Conservation (phyloP, 345 rosid species). For the Mallotus nudiflorus region DNA sequence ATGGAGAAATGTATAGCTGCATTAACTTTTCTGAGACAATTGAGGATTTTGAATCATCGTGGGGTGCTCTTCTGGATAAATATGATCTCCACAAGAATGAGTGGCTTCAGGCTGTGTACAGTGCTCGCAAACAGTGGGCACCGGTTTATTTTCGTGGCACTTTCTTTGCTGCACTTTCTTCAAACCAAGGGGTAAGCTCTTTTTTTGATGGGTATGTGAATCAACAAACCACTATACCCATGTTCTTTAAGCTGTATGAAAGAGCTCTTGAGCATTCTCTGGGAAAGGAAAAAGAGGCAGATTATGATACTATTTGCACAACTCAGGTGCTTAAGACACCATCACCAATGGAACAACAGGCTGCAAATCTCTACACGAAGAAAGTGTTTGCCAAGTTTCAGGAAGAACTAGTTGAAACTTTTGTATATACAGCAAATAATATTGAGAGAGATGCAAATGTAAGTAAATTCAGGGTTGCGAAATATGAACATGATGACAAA, state of each 20-base stretch:
- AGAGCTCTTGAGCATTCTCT: conserved; percentile 54
- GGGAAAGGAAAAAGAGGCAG: conserved; percentile 68
- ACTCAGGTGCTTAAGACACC: conserved; percentile 57
- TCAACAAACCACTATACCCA: conserved; percentile 57
- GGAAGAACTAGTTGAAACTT: conserved; percentile 73
- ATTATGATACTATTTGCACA: conserved; percentile 55
- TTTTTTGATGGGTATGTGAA: conserved; percentile 65
- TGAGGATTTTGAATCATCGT: conserved; percentile 65
- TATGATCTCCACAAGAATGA: conserved; percentile 52
- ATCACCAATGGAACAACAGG: conserved; percentile 75
- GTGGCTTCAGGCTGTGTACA: conserved; percentile 66
- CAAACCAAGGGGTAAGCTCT: conserved; percentile 52
- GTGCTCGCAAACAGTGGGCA: conserved; percentile 70
- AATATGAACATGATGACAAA: conserved; percentile 60
- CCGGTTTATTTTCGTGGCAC: conserved; percentile 65
- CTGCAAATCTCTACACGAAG: conserved; percentile 60
- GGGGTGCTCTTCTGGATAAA: conserved; percentile 49
- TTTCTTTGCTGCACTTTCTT: conserved; percentile 61
- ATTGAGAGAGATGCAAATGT: conserved; percentile 50
- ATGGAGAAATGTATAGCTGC: conserved; percentile 63
- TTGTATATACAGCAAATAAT: conserved; percentile 62
- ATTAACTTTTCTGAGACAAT: conserved; percentile 57
- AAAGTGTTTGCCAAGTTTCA: conserved; percentile 62
- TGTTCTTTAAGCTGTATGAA: conserved; percentile 63
- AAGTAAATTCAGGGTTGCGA: conserved; percentile 55